Percentiles rank a stretch among this genome's conserved stretches.
phyloP scores from a whole-genome alignment of 441 rosid genomes.

The Jatropha podagrica region DNA sequence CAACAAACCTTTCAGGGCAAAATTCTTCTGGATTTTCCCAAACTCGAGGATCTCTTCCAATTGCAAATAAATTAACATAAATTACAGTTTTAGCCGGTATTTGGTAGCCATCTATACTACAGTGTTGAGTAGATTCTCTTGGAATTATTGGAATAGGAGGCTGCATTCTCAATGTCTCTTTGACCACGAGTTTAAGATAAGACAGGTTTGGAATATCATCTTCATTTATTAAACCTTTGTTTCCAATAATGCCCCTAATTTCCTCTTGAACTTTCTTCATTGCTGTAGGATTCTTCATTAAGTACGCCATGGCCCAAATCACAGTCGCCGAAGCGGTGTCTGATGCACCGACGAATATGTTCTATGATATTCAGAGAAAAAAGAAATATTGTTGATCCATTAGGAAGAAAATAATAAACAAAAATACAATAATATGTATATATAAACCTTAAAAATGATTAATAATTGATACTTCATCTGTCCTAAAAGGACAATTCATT shows the following conservation, averaged over 20 bases:
- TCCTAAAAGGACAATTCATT: too few relatives aligned
- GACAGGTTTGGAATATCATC: not conserved
- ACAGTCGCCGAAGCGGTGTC: not conserved
- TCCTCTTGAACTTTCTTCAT: conserved; percentile 1
- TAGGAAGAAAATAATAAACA: too few relatives aligned
- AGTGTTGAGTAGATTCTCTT: not conserved
- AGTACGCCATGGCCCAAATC: not conserved
- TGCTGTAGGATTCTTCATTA: not conserved
- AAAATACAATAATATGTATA: too few relatives aligned
- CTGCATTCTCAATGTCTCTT: not conserved
- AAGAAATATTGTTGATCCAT: not conserved
- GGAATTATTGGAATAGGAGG: not conserved
- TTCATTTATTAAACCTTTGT: not conserved
- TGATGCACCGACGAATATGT: not conserved
- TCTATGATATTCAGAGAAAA: not conserved
- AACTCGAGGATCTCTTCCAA: not conserved
- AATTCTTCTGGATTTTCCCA: not conserved
- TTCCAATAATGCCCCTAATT: not conserved
- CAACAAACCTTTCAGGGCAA: not conserved
- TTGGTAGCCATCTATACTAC: not conserved
- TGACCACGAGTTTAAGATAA: not conserved
- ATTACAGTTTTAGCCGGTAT: not conserved
- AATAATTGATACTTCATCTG: too few relatives aligned
- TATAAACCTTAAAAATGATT: too few relatives aligned
- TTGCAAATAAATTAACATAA: not conserved